A percentile compares a stretch with the other conserved stretches of the same genome.
Evolutionary conservation across 2,329 filamentous ascomycete genomes (phyloP).

Genomic region (Berkeleyomyces basicola): DNA sequence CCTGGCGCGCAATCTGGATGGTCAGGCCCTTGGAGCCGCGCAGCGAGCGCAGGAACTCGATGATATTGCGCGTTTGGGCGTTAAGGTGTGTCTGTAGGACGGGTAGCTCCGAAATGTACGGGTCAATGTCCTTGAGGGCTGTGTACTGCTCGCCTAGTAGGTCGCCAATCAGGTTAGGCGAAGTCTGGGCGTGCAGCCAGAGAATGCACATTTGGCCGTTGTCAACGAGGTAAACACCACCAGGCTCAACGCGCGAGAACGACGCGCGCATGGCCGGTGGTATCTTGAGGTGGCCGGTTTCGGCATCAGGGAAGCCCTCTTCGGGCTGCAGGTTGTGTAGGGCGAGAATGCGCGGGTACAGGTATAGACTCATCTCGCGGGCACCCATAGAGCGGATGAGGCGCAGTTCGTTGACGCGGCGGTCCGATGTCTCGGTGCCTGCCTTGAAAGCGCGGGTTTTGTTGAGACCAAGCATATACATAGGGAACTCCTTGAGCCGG

Average conservation of each 20-base stretch:
- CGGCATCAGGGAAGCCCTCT: constrained; percentile 78
- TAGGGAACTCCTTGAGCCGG: constrained; percentile 86
- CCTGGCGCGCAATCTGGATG: constrained; percentile 80
- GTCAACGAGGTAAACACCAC: constrained; percentile 86
- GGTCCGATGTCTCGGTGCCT: constrained; percentile 77
- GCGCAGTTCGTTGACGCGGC: constrained; percentile 78
- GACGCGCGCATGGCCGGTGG: constrained; percentile 66
- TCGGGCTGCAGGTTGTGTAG: constrained; percentile 75
- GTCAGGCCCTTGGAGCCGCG: constrained; percentile 78
- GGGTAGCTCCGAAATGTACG: constrained; percentile 64
- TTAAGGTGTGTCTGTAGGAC: constrained; percentile 84
- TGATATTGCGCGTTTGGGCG: constrained; percentile 81
- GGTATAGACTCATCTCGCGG: constrained; percentile 72
- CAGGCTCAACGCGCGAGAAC: constrained; percentile 77
- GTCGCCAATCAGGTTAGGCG: constrained; percentile 77
- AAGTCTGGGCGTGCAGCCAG: constrained; percentile 86
- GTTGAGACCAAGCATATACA: constrained; percentile 82
- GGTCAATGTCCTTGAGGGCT: constrained; percentile 55
- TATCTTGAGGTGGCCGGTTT: constrained; percentile 73
- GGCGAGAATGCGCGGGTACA: constrained; percentile 87
- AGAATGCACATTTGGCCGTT: constrained; percentile 84
- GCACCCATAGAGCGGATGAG: constrained; percentile 80
- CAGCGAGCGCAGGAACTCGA: constrained; percentile 67
- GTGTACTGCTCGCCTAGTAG: constrained; percentile 65
- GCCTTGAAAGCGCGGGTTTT: constrained; percentile 91